Evolutionary conservation across 306 rosid genomes (phyloP), one percentile per base, ranked within the genome.

Genomic region (Lathyrus tuberosus): DNA sequence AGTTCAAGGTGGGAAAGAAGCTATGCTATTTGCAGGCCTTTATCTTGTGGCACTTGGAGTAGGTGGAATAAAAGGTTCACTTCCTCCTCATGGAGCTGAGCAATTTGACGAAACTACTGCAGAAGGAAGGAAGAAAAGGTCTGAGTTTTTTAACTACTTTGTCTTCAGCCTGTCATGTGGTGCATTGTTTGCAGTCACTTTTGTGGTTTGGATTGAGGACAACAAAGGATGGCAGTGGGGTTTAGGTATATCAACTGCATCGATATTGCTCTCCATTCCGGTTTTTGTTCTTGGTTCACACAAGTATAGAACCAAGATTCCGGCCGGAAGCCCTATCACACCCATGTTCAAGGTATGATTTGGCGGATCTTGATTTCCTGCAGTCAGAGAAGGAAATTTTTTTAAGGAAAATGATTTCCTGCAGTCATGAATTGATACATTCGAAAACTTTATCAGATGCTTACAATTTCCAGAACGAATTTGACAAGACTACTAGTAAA

Each of bases 211-310:
- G 97, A 51, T 92, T 35, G 96, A 92, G 78, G 97, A 89, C 80
- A 92, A 89, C 77, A 83, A 83, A 76, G 97, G 96, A 10, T 87
- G 95, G 97, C 80, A 89, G 31, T 89, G 96, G 96, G 94, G 95
- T 62, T 89, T 89, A 71, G 88, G 90, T 6, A 77, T 78, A 77
- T 79, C 95, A 24, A 83, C 96, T 64, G 81, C 78, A 37, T 69
- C 84, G 40, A 87, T 92, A 58, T 48, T 89, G 4, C 10, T 83
- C 18, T 91, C 97, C 22, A 82, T 91, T 61, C 97, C 91, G 5
- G 71, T 91, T 48, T 91, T 91, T 80, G 78, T 89, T 66, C 82
- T 88, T 13, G 97, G 97, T 65, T 80, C 94, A 56, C 53, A 73
- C 0, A 77, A 54, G 33, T 91, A 91, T 64, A 77, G 94, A 69